Conservation (phyloP, 805 yeast species). For the Wickerhamomyces mucosus region DNA sequence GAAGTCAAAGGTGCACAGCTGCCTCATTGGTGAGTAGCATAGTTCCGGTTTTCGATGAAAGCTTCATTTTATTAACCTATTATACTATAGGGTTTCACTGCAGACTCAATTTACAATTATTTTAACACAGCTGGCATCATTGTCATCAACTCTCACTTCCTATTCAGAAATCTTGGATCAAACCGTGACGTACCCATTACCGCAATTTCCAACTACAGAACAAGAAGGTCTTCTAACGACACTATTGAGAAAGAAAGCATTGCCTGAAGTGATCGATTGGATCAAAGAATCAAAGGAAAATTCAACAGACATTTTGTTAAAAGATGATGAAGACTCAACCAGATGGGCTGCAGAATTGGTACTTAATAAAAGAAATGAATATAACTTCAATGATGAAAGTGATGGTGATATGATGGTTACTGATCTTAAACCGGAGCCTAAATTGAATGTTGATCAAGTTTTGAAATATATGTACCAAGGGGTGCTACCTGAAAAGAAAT, state of each 20-base stretch:
- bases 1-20: conserved; percentile 37
- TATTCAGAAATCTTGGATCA: conserved; percentile 48
- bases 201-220: conserved; percentile 75
- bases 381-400: conserved; percentile 45
- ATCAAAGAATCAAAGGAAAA: conserved; percentile 36
- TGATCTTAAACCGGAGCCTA: conserved; percentile 10
- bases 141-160: conserved; percentile 58
- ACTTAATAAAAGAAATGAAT: conserved; percentile 42
- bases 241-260: conserved; percentile 71
- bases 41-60: too few relatives aligned
- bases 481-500: conserved; percentile 9
- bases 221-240: conserved; percentile 81
- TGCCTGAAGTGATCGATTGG: conserved; percentile 92
- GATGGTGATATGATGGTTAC: conserved; percentile 1
- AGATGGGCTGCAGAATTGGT: conserved; percentile 55
- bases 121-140: conserved; percentile 70
- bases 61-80: too few relatives aligned
- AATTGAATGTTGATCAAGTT: conserved; percentile 27
- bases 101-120: conserved; percentile 81
- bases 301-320: conserved; percentile 11
- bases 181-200: conserved; percentile 77
- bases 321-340: conserved; percentile 56
- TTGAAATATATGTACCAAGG: conserved; percentile 40
- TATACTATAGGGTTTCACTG: too few relatives aligned
- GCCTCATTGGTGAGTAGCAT: conserved; percentile 52